Conservation (phyloP, 139 green algal species). For the Coelastrella sp. region DNA sequence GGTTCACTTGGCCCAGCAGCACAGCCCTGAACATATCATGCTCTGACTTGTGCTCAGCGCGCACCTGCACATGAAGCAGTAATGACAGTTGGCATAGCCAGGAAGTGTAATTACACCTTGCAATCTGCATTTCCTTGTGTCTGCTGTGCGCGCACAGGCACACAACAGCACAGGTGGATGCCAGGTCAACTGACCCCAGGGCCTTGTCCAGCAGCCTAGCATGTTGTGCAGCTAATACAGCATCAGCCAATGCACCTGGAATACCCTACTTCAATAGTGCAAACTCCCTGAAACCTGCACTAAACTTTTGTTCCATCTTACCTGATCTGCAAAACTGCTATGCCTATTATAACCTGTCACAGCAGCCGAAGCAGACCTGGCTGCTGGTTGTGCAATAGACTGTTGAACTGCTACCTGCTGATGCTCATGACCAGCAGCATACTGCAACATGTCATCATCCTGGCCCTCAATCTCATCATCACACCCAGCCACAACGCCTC, state of each 20-base stretch:
- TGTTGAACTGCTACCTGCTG: not conserved
- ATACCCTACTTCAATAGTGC: too few relatives aligned
- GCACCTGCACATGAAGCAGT: slow-evolving; percentile 31
- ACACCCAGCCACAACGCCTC: not conserved
- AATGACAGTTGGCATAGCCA: too few relatives aligned
- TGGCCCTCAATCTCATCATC: not conserved
- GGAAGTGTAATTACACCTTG: too few relatives aligned
- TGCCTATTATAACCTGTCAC: slow-evolving; percentile 12
- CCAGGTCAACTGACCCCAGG: too few relatives aligned
- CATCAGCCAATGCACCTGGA: too few relatives aligned
- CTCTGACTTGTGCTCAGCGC: slow-evolving; percentile 50
- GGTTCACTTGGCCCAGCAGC: slow-evolving; percentile 31
- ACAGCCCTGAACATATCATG: slow-evolving; percentile 46
- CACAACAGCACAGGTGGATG: too few relatives aligned
- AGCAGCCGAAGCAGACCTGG: not conserved
- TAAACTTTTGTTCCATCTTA: too few relatives aligned
- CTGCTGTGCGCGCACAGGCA: too few relatives aligned
- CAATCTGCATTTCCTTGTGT: too few relatives aligned
- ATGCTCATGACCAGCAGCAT: not conserved
- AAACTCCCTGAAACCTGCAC: too few relatives aligned
- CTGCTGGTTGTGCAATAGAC: not conserved
- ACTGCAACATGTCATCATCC: not conserved
- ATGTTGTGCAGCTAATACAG: too few relatives aligned
- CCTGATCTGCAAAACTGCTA: slow-evolving; percentile 43
- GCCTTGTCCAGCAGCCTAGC: too few relatives aligned